Evolutionary conservation across 768 basidiomycete species (phyloP), one percentile per base, ranked within the genome.

Genomic region (Boletus eberwhitei): DNA sequence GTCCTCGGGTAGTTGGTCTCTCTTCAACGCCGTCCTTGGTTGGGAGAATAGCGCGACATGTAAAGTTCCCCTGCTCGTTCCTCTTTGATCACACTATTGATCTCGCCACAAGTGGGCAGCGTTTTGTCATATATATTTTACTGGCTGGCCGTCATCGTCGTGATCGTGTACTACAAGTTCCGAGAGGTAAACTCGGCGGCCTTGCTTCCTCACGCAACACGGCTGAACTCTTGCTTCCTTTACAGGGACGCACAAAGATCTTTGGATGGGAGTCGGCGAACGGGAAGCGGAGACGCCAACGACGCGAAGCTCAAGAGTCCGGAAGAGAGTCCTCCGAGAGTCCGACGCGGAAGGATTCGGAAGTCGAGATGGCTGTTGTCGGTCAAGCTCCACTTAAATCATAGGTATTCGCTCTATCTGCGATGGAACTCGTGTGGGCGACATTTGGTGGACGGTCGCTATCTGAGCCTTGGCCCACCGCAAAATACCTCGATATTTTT

Each of bases 101-200:
- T 42, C 46, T 11, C 35, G 40, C 21, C 55, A 8, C 35, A 57
- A 83, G 81, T 87, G 55, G 93, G 95, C 13, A 81, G 87, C 2
- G 79, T 98, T 21, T 75, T 96, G n/a, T 75, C 85, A 0, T 98
- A 98, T 69, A 83, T 91, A 45, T 88, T 92, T 71, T 98, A 95
- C 76, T 98, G 95, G 95, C 59, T 97, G 57, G 82, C 86, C 13
- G 89, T 88, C 60, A 84, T 95, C 43, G 79, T 65, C 34, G 75
- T 75, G 3, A 78, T 98, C 48, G 64, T 88, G 48, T 80, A 72
- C 59, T 73, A 89, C 76, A 91, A 91, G 72, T 89, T 71, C 64
- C 76, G 62, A 49, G 82, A 84, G 75, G 83, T 78, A 57, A 52
- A 12, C 8, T 7, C 1, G 3, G 2, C 8, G 1, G 71, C 62